Evolutionary conservation across 176 grass and related monocot species (phyloP).

Genomic region (Triticum dicoccoides): DNA sequence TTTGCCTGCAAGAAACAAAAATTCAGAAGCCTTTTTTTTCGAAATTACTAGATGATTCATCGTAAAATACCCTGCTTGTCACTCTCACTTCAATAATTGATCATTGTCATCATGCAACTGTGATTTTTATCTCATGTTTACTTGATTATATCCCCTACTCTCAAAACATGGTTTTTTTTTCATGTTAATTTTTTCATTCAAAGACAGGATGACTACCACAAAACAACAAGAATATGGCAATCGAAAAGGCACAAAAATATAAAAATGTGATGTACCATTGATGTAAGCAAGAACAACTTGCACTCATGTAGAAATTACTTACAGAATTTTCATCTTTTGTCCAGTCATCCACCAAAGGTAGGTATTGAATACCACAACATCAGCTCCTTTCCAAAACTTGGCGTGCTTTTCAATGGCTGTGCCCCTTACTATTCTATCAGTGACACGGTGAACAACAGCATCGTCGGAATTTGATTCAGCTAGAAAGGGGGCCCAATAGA

Average conservation of each 20-base stretch:
- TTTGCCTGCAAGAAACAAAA: slow-evolving; percentile 38
- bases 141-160: neutral
- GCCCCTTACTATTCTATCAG: slow-evolving; percentile 61
- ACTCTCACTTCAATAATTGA: neutral
- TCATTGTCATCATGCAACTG: neutral
- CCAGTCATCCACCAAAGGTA: slow-evolving; percentile 98
- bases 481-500: slow-evolving; percentile 98
- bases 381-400: slow-evolving; percentile 72
- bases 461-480: slow-evolving; percentile 95
- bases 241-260: neutral
- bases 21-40: neutral
- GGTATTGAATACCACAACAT: slow-evolving; percentile 92
- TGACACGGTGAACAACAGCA: slow-evolving; percentile 60
- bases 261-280: neutral
- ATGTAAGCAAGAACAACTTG: neutral
- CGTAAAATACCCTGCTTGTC: neutral
- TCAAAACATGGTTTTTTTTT: neutral
- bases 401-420: slow-evolving; percentile 75
- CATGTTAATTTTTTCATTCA: neutral
- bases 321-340: slow-evolving; percentile 81
- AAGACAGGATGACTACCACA: neutral
- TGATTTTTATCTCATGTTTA: neutral
- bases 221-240: neutral
- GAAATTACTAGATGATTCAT: neutral
- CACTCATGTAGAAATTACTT: slow-evolving; percentile 18